phyloP scores from a whole-genome alignment of 2,329 filamentous ascomycete species.

The Phoma sp. region DNA sequence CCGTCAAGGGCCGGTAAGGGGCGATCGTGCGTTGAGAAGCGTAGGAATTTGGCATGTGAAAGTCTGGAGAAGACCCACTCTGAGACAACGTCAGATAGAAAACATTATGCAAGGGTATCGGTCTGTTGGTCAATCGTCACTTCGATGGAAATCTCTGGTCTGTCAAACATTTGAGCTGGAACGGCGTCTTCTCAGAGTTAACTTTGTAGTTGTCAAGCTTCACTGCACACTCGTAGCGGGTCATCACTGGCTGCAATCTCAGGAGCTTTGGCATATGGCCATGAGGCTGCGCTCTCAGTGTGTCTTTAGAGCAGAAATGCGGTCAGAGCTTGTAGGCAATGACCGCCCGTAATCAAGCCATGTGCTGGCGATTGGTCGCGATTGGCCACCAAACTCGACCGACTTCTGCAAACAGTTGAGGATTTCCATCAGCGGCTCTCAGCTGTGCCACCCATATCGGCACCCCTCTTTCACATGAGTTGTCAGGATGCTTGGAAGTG shows the following conservation, averaged over 20 bases:
- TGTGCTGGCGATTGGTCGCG: not conserved
- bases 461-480: conserved; percentile 15
- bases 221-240: not conserved
- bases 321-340: not conserved
- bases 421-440: conserved; percentile 3
- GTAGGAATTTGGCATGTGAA: conserved; percentile 28
- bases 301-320: not conserved
- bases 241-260: too few relatives aligned
- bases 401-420: conserved; percentile 7
- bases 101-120: too few relatives aligned
- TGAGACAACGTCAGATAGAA: conserved; percentile 9
- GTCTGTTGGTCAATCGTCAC: too few relatives aligned
- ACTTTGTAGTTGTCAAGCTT: too few relatives aligned
- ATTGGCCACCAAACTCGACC: conserved; percentile 2
- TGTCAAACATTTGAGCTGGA: too few relatives aligned
- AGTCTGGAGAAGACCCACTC: conserved; percentile 28
- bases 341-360: not conserved
- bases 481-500: conserved; percentile 5
- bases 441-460: not conserved
- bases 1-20: conserved; percentile 14
- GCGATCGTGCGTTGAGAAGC: conserved; percentile 23
- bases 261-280: too few relatives aligned
- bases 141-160: too few relatives aligned
- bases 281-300: not conserved
- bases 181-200: too few relatives aligned